Evolutionary conservation across 768 basidiomycete species (phyloP).

Genomic region (Daedaleopsis sinensis): DNA sequence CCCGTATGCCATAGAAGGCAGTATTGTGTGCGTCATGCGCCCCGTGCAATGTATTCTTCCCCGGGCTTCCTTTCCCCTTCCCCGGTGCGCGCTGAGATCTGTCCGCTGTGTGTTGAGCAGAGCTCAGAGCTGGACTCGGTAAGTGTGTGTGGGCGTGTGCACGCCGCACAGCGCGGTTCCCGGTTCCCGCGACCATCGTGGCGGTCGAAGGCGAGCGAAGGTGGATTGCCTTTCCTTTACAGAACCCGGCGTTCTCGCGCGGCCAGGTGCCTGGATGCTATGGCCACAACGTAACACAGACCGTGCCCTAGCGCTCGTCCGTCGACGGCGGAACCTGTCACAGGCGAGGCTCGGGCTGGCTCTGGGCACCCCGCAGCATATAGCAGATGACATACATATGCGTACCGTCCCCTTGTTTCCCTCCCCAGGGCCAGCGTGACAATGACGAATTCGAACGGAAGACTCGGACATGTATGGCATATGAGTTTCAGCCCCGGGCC

Average conservation of each 20-base stretch:
- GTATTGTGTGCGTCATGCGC: background rate
- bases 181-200: conserved; percentile 20
- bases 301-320: background rate
- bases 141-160: background rate
- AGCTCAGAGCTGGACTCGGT: too few relatives aligned
- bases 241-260: conserved; percentile 15
- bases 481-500: too few relatives aligned
- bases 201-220: background rate
- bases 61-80: background rate
- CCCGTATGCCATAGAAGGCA: too few relatives aligned
- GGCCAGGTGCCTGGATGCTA: conserved; percentile 16
- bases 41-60: background rate
- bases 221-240: conserved; percentile 1
- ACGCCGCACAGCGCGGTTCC: background rate
- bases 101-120: background rate
- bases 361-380: too few relatives aligned
- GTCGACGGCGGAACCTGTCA: too few relatives aligned
- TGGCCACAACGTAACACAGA: conserved; percentile 7
- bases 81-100: background rate
- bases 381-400: background rate
- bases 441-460: too few relatives aligned
- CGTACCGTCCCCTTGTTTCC: background rate
- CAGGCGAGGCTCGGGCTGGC: too few relatives aligned
- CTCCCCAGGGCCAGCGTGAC: background rate
- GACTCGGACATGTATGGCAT: too few relatives aligned